A percentile compares a stretch with the other conserved stretches of the same genome.
Conservation (phyloP, 495 filamentous ascomycete species). For the Hyaloscypha hepaticicola region DNA sequence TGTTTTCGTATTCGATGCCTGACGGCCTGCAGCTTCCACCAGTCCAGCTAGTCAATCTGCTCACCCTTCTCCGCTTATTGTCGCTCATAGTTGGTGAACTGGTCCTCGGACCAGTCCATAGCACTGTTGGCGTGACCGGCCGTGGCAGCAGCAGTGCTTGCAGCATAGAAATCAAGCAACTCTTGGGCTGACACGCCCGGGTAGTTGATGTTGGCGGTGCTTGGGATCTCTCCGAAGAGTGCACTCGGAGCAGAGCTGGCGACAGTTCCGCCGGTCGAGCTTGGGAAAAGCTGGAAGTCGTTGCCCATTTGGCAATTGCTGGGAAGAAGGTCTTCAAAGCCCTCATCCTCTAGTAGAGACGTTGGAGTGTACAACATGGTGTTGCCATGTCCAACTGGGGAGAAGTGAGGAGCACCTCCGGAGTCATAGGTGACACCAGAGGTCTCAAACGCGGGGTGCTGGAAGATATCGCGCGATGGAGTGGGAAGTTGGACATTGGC, state of each 20-base stretch:
- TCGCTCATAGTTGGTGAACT: constrained; percentile 21
- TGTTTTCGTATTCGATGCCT: constrained; percentile 18
- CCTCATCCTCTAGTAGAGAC: constrained; percentile 38
- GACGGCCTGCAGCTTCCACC: constrained; percentile 25
- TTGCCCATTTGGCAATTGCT: constrained; percentile 16
- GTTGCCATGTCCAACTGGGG: constrained; percentile 60
- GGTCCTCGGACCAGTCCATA: constrained; percentile 31
- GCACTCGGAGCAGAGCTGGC: constrained; percentile 23
- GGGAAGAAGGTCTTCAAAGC: constrained; percentile 31
- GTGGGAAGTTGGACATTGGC: constrained; percentile 41
- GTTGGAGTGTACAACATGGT: constrained; percentile 63
- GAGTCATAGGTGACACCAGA: constrained; percentile 32
- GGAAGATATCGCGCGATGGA: constrained; percentile 36
- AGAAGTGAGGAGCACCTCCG: constrained; percentile 52
- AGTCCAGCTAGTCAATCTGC: constrained; percentile 20
- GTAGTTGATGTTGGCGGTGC: constrained; percentile 11
- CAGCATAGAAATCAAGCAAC: constrained; percentile 30
- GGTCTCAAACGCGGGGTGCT: constrained; percentile 32
- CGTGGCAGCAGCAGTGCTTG: constrained; percentile 27
- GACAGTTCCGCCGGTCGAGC: constrained; percentile 19
- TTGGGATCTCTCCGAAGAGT: constrained; percentile 32
- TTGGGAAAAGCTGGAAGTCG: constrained; percentile 34
- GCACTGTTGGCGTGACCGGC: constrained; percentile 3
- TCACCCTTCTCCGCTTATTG: constrained; percentile 17
- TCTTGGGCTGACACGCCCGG: constrained; percentile 25